Percentiles rank a stretch among this genome's conserved stretches.
Evolutionary conservation across 768 basidiomycete genomes (phyloP).

Genomic region (Naganishia friedmannii): DNA sequence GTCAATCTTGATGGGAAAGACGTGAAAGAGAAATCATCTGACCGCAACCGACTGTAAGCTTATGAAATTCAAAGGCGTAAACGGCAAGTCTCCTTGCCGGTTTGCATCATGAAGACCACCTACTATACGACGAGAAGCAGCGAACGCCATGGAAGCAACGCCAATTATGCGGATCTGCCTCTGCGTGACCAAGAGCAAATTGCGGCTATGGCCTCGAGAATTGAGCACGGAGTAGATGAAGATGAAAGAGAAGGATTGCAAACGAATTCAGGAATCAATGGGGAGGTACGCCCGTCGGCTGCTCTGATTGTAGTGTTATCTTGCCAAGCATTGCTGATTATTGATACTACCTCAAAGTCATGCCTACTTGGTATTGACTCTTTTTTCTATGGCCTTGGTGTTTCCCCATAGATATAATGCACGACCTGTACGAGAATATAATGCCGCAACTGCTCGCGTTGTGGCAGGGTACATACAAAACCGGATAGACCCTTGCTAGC

Average conservation of each 20-base stretch:
- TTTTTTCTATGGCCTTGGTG: too few species aligned
- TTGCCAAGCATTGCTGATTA: too few species aligned
- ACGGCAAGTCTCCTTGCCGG: constrained; percentile 6
- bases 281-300: background rate
- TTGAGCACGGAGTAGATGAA: background rate
- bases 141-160: background rate
- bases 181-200: background rate
- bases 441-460: too few species aligned
- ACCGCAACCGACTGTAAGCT: background rate
- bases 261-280: background rate
- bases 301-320: too few species aligned
- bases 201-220: background rate
- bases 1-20: background rate
- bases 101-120: constrained; percentile 4
- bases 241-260: background rate
- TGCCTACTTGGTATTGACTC: too few species aligned
- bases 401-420: too few species aligned
- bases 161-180: background rate
- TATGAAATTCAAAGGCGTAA: background rate
- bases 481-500: too few species aligned
- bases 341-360: too few species aligned
- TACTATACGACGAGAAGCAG: background rate
- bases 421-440: too few species aligned
- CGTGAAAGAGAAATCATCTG: background rate
- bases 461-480: too few species aligned